These are phyloP conservation scores for Trametes gibbosa DNA, from an alignment of 768 basidiomycete genomes.

Conservation along the genomic window DNA sequence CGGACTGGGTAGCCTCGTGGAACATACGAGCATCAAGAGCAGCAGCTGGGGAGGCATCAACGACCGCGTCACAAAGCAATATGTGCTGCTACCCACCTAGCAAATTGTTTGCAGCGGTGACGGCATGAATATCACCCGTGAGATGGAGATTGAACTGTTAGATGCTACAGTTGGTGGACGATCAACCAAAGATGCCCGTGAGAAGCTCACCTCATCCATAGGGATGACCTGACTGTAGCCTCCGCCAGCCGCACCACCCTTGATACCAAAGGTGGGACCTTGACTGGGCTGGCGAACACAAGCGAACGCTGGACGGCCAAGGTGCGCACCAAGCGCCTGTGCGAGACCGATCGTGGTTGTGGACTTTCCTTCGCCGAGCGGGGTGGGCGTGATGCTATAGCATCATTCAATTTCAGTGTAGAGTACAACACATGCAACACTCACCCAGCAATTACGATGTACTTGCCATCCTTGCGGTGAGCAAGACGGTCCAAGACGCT, in stretches of 20 bases:
- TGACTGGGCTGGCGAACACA: slow-evolving; percentile 98
- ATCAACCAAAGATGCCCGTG: neutral
- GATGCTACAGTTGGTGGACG: neutral
- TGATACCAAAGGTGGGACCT: slow-evolving; percentile 98
- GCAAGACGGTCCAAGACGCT: slow-evolving; percentile 79
- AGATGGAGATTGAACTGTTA: slow-evolving; percentile 88
- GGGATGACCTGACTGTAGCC: slow-evolving; percentile 99
- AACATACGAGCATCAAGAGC: slow-evolving; percentile 97
- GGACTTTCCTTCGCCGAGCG: slow-evolving; percentile 96
- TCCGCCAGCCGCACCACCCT: slow-evolving; percentile 97
- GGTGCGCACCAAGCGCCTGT: slow-evolving; percentile 93
- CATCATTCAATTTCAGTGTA: neutral
- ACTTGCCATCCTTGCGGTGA: slow-evolving; percentile 90
- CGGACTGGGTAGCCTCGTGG: slow-evolving; percentile 93
- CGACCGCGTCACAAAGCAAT: neutral
- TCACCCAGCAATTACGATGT: slow-evolving; percentile 92
- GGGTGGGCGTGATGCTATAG: slow-evolving; percentile 88
- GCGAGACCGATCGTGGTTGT: slow-evolving; percentile 97
- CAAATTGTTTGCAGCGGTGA: slow-evolving; percentile 95
- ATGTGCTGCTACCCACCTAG: slow-evolving; percentile 52
- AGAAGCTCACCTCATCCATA: slow-evolving; percentile 81
- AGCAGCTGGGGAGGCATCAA: slow-evolving; percentile 56
- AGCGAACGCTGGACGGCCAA: slow-evolving; percentile 89
- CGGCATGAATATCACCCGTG: slow-evolving; percentile 97
- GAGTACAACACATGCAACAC: neutral